A percentile compares a stretch with the other conserved stretches of the same genome.
These are phyloP conservation scores for carrot (Daucus carota) DNA, from an alignment of 129 eudicot species.

Conservation along the genomic window DNA sequence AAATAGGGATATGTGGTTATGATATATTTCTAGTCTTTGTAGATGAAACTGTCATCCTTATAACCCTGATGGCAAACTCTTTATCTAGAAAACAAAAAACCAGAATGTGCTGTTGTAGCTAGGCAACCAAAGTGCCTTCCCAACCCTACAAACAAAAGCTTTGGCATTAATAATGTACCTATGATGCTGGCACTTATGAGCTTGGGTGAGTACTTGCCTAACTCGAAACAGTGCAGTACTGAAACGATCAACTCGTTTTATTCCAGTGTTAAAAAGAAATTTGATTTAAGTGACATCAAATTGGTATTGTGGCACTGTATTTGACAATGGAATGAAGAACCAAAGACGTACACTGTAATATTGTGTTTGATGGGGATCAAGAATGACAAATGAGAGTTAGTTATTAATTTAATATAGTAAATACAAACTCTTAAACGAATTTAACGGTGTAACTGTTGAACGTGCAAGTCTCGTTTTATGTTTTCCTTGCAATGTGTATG, in stretches of 20 bases:
- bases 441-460: background rate
- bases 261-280: background rate
- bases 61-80: too few relatives aligned
- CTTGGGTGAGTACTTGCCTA: background rate
- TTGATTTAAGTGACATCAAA: background rate
- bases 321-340: background rate
- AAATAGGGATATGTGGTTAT: background rate
- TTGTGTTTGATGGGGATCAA: background rate
- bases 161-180: background rate
- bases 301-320: background rate
- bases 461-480: background rate
- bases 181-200: background rate
- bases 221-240: background rate
- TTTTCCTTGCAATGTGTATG: background rate
- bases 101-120: background rate
- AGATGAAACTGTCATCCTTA: background rate
- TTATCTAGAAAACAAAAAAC: background rate
- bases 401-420: too few relatives aligned
- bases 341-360: background rate
- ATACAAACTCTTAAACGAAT: background rate
- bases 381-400: background rate
- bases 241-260: background rate
- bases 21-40: background rate
- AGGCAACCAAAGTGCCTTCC: background rate
- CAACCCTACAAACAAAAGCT: too few relatives aligned